phyloP scores from a whole-genome alignment of 2,329 filamentous ascomycete genomes.

The Conoideocrella luteorostrata region DNA sequence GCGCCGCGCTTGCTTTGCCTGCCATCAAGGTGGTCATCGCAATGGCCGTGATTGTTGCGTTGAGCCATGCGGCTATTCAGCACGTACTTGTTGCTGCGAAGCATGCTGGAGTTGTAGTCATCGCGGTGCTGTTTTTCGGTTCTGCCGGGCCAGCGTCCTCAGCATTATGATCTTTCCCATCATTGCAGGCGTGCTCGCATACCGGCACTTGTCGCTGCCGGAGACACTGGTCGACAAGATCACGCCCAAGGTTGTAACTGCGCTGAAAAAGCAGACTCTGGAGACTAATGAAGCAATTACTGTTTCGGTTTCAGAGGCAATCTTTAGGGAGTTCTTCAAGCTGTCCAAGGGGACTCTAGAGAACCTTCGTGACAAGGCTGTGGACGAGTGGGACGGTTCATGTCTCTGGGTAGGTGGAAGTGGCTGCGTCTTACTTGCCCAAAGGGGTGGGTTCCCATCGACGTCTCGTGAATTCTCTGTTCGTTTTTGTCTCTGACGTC shows the following conservation, averaged over 20 bases:
- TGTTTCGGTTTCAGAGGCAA: neutral
- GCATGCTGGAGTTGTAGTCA: neutral
- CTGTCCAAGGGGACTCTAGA: neutral
- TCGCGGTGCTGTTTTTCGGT: neutral
- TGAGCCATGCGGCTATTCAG: neutral
- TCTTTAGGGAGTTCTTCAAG: neutral
- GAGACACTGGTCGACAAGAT: neutral
- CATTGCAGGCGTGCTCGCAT: neutral
- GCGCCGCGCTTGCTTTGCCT: neutral
- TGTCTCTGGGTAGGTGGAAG: neutral
- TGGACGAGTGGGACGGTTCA: neutral
- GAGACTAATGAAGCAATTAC: neutral
- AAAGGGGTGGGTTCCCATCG: too few relatives aligned
- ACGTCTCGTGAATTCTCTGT: too few relatives aligned
- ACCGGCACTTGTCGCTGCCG: neutral
- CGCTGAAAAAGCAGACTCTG: neutral
- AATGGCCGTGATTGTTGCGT: neutral
- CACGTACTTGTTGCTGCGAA: neutral
- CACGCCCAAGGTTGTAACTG: neutral
- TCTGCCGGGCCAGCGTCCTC: neutral
- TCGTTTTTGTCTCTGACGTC: too few relatives aligned
- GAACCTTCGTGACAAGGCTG: neutral
- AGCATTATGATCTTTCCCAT: neutral
- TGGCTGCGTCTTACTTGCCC: too few relatives aligned
- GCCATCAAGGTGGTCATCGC: neutral